These are phyloP conservation scores for Tylopilus balloui DNA, from an alignment of 768 basidiomycete genomes.

Conservation along the genomic window DNA sequence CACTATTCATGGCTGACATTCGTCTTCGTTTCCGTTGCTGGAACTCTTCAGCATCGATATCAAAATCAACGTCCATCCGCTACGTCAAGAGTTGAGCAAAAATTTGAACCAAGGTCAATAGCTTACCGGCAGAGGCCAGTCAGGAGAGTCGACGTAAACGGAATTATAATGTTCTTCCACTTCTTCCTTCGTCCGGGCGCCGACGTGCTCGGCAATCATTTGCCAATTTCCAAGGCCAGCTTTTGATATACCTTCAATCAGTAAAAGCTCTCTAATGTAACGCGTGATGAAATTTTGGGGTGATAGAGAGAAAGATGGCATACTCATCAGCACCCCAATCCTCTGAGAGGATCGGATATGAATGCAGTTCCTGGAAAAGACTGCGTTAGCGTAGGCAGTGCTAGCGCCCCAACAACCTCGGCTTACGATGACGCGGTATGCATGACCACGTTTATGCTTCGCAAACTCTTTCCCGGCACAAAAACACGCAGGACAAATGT, in stretches of 20 bases:
- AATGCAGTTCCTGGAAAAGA: slow-evolving; percentile 78
- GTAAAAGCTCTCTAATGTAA: slow-evolving; percentile 67
- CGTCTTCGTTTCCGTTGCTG: slow-evolving; percentile 85
- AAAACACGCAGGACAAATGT: slow-evolving; percentile 92
- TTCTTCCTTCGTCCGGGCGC: slow-evolving; percentile 90
- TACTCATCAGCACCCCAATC: slow-evolving; percentile 99
- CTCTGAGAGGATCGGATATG: slow-evolving; percentile 90
- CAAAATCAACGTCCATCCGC: slow-evolving; percentile 54
- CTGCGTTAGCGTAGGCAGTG: background rate
- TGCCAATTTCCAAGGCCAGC: slow-evolving; percentile 97
- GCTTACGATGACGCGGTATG: slow-evolving; percentile 87
- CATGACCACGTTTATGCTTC: slow-evolving; percentile 78
- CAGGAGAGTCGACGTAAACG: slow-evolving; percentile 72
- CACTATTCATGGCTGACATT: slow-evolving; percentile 73
- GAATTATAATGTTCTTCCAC: slow-evolving; percentile 84
- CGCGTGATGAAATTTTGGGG: background rate
- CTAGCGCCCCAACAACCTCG: background rate
- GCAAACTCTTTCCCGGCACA: slow-evolving; percentile 87
- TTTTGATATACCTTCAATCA: slow-evolving; percentile 81
- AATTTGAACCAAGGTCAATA: background rate
- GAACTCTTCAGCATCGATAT: slow-evolving; percentile 76
- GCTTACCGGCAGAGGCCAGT: slow-evolving; percentile 80
- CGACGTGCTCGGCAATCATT: slow-evolving; percentile 91
- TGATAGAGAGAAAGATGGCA: slow-evolving; percentile 25
- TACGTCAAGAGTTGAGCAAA: background rate